Conservation (phyloP, 441 rosid species). For the Erodium moschatum region DNA sequence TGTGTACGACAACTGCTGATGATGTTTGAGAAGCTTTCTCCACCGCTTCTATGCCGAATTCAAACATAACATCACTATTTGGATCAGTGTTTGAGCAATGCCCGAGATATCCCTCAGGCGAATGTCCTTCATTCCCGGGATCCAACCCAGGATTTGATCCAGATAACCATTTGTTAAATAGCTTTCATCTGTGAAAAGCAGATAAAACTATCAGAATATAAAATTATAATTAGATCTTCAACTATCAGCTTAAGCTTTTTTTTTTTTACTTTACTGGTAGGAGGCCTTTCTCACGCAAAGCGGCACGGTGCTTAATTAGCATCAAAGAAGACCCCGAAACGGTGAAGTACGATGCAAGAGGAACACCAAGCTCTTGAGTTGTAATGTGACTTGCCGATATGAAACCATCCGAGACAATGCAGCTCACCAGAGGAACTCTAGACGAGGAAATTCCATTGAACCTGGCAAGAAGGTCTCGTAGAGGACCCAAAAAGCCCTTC, state of each 20-base stretch:
- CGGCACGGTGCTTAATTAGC: neutral
- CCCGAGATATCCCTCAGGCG: slow-evolving; percentile 24
- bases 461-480: slow-evolving; percentile 21
- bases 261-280: too few species aligned
- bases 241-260: too few species aligned
- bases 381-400: slow-evolving; percentile 22
- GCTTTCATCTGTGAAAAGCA: neutral
- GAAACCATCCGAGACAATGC: slow-evolving; percentile 21
- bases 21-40: slow-evolving; percentile 5
- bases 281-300: neutral
- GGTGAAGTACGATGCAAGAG: slow-evolving; percentile 3
- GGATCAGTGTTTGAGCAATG: slow-evolving; percentile 17
- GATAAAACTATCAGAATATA: too few species aligned
- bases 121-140: slow-evolving; percentile 18
- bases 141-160: slow-evolving; percentile 17
- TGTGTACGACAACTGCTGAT: slow-evolving; percentile 23
- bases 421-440: slow-evolving; percentile 21
- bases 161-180: slow-evolving; percentile 14
- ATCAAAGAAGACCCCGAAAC: neutral
- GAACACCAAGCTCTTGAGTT: slow-evolving; percentile 24
- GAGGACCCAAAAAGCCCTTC: slow-evolving; percentile 23
- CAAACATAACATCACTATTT: slow-evolving; percentile 18
- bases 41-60: slow-evolving; percentile 6
- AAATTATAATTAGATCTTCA: too few species aligned
- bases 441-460: slow-evolving; percentile 13